Base-by-base conservation (phyloP, 139 green algal species). In the Coccomyxa sp. region DNA sequence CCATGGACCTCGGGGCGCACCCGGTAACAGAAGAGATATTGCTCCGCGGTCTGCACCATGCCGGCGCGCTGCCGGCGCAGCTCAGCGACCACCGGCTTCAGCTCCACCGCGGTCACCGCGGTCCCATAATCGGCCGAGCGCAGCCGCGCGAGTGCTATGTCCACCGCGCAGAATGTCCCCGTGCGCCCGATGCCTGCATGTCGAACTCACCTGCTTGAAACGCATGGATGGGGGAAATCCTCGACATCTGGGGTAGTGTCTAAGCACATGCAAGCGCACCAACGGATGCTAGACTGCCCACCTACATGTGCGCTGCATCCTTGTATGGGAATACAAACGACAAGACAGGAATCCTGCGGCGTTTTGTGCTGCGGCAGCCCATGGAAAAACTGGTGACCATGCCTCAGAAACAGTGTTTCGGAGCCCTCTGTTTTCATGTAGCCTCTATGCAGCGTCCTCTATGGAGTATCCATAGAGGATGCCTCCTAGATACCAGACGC, bases 1-100 rank as follows among this genome's bases (percentile, higher is more conserved):
- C 3, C 3, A 51, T 51, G 38, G 38, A 51, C 38, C 38, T 51
- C 38, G 7, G 38, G 38, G 38, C 38, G 38, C 38, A 51, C 38
- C 38, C 38, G 38, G 38, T 51, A 51, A 7, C 38, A 51, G 7
- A 51, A 51, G 38, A 51, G 38, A 51, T 51, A 51, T 51, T 51
- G 38, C 28, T 95, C 91, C 30, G 86, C 45, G 14, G 94, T 98
- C 88, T 98, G 95, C 76, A 98, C 95, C 92, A 97, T 98, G 83
- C 95, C 95, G 32, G 84, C 79, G 31, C 95, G 90, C 89, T 98
- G 93, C 67, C 86, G 79, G 13, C 95, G 90, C 76, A 97, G 81
- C n/a, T 82, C 77, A 0, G 84, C 60, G 51, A 98, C 90, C 16
- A 96, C 81, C 17, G 82, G 77, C 10, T 88, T 86, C 30, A 98